Base-by-base conservation (phyloP, 441 rosid species). In the Cnidoscolus chayamansa region DNA sequence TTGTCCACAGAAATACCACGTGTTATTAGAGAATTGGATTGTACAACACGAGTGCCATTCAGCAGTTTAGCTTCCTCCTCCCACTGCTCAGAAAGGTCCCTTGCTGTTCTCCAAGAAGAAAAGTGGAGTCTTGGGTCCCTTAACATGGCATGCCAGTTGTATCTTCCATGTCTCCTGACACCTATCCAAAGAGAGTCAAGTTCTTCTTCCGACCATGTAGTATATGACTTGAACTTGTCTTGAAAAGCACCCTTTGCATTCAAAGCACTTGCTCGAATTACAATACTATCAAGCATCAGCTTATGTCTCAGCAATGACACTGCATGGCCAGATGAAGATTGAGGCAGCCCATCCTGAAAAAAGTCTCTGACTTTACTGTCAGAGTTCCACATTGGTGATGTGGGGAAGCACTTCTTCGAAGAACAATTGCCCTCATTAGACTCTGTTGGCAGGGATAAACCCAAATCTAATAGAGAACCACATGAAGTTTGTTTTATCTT, bases 181-280 rank as follows among this genome's bases (percentile, higher is more conserved):
- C 99, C 99, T 76, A 94, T 82, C 99, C 99, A 94, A 62, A 94
- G 96, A 81, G 84, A 90, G 87, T 94, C 99, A 31, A 94, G 88
- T 79, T 92, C 99, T 81, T 94, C 96, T 77, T 94, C 99, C 11
- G 97, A 88, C 99, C 99, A 94, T 62, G 70, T 61, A 66, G 55
- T 32, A 70, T 73, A 72, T 66, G 75, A 58, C 70, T 71, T 78
- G 20, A 63, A 48, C 69, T 68, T 72, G 30, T 81, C 84, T 45
- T 60, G 77, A 43, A 75, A 77, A 72, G 57, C 67, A 31, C 77
- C 75, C 49, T 68, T 75, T 58, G 72, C 76, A 77, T 74, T 73
- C 54, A 70, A 75, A 49, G 67, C 73, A 54, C 81, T 74, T 37
- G 84, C 71, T 65, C 76, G 75, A 66, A 48, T 74, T 40, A 77